Evolutionary conservation across 2,329 filamentous ascomycete genomes (phyloP), one percentile per base, ranked within the genome.

Genomic region (Monosporascus ibericus): DNA sequence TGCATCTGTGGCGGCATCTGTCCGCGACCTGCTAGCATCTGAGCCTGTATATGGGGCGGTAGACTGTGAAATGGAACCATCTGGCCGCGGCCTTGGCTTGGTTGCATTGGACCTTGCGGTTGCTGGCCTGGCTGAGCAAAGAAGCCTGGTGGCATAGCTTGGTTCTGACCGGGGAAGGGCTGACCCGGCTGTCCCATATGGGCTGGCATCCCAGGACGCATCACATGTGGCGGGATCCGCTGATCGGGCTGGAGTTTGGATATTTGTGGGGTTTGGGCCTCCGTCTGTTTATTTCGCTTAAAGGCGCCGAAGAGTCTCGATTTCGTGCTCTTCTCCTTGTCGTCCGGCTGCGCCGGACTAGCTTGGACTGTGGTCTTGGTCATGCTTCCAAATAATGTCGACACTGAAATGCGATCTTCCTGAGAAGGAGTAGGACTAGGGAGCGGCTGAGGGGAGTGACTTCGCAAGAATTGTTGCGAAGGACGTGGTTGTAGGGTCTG

Each of bases 291-390:
- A 14, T 51, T 57, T 30, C 65, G 59, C 48, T 64, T 68, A 40
- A 68, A 64, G 4, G 65, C 64, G 18, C 59, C 55, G 3, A 67
- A 52, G 14, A 68, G 52, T 51, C 64, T 67, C 5, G 61, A 62
- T 8, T 61, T 62, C 0, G 60, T 61, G n/a, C 58, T 65, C 55
- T 67, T 65, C 42, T 66, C 63, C 36, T 64, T 66, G 14, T 9
- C n/a, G 6, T 17, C 14, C 11, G 6, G 46, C 38, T 2, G 57
- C 53, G 40, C 59, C 58, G 15, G 57, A 48, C 20, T 55, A 55
- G 7, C 38, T 44, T 8, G 60, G 44, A 7, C 54, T 54, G 39
- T 58, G 60, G 17, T 55, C 57, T 20, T 57, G 58, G 27, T 55
- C 52, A 62, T 60, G 20, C 57, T 55, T 1, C 61, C 63, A 22